Conservation (phyloP, 176 grass and related monocot genomes). For the Musa schizocarpa region DNA sequence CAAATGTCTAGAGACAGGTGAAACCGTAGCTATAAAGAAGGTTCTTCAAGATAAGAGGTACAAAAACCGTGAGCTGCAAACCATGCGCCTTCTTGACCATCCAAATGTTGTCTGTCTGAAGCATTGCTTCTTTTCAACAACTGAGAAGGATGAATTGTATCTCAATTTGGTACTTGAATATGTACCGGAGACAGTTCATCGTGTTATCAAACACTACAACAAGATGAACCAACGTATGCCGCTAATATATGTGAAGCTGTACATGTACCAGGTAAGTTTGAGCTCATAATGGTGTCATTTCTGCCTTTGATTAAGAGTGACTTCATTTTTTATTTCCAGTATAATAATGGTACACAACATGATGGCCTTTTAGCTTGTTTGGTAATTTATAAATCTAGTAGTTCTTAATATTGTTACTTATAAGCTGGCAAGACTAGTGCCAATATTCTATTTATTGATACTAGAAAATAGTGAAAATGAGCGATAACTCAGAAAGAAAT, state of each 20-base stretch:
- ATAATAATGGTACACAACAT: not conserved
- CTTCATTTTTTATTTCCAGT: not conserved
- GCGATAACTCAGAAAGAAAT: too few species aligned
- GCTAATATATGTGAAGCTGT: slow-evolving; percentile 70
- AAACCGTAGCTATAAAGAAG: slow-evolving; percentile 77
- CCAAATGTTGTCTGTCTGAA: slow-evolving; percentile 65
- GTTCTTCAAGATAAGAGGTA: slow-evolving; percentile 75
- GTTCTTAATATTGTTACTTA: not conserved
- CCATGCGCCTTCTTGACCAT: slow-evolving; percentile 72
- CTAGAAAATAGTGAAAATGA: too few species aligned
- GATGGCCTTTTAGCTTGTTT: not conserved
- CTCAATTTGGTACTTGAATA: slow-evolving; percentile 87
- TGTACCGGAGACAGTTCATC: slow-evolving; percentile 75
- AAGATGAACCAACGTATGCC: slow-evolving; percentile 69
- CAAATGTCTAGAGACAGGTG: slow-evolving; percentile 65
- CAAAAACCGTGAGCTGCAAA: slow-evolving; percentile 84
- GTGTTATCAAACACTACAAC: slow-evolving; percentile 66
- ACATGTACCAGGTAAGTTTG: slow-evolving; percentile 73
- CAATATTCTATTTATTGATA: too few species aligned
- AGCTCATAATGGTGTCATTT: slow-evolving; percentile 6
- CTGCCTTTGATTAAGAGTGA: not conserved
- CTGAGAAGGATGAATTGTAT: slow-evolving; percentile 67
- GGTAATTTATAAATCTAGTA: not conserved
- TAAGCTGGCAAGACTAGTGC: too few species aligned
- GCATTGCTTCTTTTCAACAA: slow-evolving; percentile 71